phyloP scores from a whole-genome alignment of 441 rosid genomes.

The Capsella rubella region DNA sequence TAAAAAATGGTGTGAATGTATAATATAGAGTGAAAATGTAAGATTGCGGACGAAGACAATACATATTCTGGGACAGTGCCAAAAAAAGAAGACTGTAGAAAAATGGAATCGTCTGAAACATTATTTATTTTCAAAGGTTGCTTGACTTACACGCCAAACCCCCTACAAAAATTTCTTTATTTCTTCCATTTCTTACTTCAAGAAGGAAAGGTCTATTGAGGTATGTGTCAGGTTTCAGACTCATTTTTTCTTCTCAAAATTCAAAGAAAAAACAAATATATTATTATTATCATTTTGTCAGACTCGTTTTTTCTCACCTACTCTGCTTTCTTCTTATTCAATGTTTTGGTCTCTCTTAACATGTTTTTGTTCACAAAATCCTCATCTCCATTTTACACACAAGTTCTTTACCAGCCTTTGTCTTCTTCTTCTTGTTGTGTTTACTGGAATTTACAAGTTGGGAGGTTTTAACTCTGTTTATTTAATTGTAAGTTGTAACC shows the following conservation, averaged over 20 bases:
- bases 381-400: constrained; percentile 22
- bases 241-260: constrained; percentile 29
- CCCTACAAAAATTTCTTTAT: background rate
- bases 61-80: constrained; percentile 39
- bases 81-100: constrained; percentile 43
- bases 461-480: background rate
- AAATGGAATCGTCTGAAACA: constrained; percentile 37
- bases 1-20: constrained; percentile 21
- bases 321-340: constrained; percentile 36
- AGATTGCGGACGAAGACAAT: constrained; percentile 38
- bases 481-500: background rate
- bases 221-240: constrained; percentile 49
- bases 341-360: constrained; percentile 13
- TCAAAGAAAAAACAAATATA: background rate
- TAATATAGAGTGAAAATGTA: background rate
- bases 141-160: constrained; percentile 47
- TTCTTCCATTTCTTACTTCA: constrained; percentile 43
- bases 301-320: constrained; percentile 40
- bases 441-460: constrained; percentile 6
- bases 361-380: background rate
- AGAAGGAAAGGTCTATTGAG: constrained; percentile 47
- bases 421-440: constrained; percentile 31
- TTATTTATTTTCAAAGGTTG: constrained; percentile 30
- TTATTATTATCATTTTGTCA: constrained; percentile 24
- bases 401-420: constrained; percentile 3